Evolutionary conservation across 768 basidiomycete genomes (phyloP), one percentile per base, ranked within the genome.

Genomic region (Pisolithus sp.): DNA sequence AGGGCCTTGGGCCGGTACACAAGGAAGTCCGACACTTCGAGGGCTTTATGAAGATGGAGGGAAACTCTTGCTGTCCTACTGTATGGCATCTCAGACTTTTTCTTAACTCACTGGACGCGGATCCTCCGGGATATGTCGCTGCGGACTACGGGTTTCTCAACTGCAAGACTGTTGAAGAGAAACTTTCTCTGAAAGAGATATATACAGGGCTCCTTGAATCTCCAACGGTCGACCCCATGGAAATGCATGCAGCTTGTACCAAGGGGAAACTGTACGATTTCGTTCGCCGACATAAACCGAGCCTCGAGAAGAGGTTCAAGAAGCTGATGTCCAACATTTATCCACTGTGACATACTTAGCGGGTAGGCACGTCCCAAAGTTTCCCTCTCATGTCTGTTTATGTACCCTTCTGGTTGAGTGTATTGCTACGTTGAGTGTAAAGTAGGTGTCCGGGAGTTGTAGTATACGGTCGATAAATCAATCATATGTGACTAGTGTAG

Each of bases 1-100:
- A 65, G 21, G 62, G 58, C 2, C 37, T 61, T 8, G 23, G 48
- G 18, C n/a, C 53, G 24, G 8, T 28, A 42, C 18, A 37, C 36
- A 48, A 38, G 23, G 7, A 5, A 21, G 53, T 52, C 38, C 57
- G 55, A 3, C 49, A 57, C 48, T 52, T 71, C 38, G 55, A 60
- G 66, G 66, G 26, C 55, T 69, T 30, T 57, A 73, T 48, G 36
- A 48, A 26, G 6, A 36, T 21, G 40, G 4, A 6, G 6, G 38
- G n/a, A n/a, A n/a, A 40, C 21, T 20, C 21, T 7, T 37, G 13
- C 13, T 69, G 44, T 10, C 44, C 23, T 28, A 28, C 71, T 8
- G 73, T 73, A 13, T 75, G 73, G 72, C 18, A 58, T 24, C 61
- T 75, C 36, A 75, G 71, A 56, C 61, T 63, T 42, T 65, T 61